A percentile compares a stretch with the other conserved stretches of the same genome.
Evolutionary conservation across 2,329 filamentous ascomycete genomes (phyloP).

Genomic region (Xylariaceae sp.): DNA sequence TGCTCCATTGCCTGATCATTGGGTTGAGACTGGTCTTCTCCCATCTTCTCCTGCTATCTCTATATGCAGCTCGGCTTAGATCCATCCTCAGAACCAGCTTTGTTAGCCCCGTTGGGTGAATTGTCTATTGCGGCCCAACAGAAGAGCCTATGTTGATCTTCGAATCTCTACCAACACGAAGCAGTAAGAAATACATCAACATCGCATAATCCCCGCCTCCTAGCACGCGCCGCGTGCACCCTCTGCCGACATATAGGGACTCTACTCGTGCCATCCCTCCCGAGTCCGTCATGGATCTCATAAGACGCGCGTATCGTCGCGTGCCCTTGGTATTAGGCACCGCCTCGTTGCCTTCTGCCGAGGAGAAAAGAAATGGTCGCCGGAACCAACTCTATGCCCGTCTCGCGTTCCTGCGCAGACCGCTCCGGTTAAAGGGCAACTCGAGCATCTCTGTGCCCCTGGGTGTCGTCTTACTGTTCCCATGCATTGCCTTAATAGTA

Average conservation of each 20-base stretch:
- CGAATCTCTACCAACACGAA: not conserved
- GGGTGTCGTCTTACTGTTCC: constrained; percentile 88
- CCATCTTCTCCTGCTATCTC: not conserved
- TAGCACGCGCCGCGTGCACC: constrained; percentile 6
- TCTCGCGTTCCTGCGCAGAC: constrained; percentile 77
- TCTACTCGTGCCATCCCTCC: constrained; percentile 8
- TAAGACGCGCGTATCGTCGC: constrained; percentile 50
- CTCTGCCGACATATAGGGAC: constrained; percentile 2
- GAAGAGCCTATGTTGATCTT: constrained; percentile 6
- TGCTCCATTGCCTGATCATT: constrained; percentile 13
- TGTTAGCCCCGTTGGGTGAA: constrained; percentile 2
- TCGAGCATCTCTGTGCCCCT: constrained; percentile 89
- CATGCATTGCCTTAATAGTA: constrained; percentile 82
- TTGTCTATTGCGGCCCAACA: not conserved
- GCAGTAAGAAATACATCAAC: constrained; percentile 11
- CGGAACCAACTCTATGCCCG: constrained; percentile 40
- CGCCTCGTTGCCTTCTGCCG: constrained; percentile 44
- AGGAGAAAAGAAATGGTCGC: constrained; percentile 44
- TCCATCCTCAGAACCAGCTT: constrained; percentile 9
- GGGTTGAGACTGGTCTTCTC: constrained; percentile 16
- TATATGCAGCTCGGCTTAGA: constrained; percentile 8
- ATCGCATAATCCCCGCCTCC: constrained; percentile 10
- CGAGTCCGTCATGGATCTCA: constrained; percentile 48
- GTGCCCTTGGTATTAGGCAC: constrained; percentile 38
- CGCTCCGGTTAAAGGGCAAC: constrained; percentile 84